Evolutionary conservation across 2,329 filamentous ascomycete genomes (phyloP).

Genomic region (Furcasterigmium sp.): DNA sequence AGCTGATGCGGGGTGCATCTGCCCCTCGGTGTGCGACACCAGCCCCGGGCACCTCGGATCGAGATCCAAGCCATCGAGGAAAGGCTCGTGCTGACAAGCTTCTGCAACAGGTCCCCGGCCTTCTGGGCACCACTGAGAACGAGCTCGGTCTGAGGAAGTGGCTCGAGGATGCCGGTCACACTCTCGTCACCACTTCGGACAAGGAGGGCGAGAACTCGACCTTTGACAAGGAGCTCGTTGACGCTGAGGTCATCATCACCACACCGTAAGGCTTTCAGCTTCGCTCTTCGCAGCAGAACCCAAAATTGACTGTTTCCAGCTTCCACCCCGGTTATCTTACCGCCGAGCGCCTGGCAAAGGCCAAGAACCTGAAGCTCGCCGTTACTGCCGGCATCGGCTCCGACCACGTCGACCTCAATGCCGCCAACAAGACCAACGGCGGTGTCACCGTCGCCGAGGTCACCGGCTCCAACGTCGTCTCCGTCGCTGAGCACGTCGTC

Average conservation of each 20-base stretch:
- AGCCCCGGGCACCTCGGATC: too few relatives aligned
- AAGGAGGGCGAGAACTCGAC: slow-evolving; percentile 92
- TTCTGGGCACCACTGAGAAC: slow-evolving; percentile 96
- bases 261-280: slow-evolving; percentile 65
- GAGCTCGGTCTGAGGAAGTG: slow-evolving; percentile 96
- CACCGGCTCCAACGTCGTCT: slow-evolving; percentile 96
- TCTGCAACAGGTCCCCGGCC: slow-evolving; percentile 59
- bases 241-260: slow-evolving; percentile 98
- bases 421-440: slow-evolving; percentile 97
- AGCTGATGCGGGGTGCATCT: slow-evolving; percentile 6
- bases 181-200: slow-evolving; percentile 92
- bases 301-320: slow-evolving; percentile 38
- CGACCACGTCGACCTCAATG: slow-evolving; percentile 95
- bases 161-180: slow-evolving; percentile 96
- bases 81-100: slow-evolving; percentile 2
- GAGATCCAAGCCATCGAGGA: too few relatives aligned
- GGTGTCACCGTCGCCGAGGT: slow-evolving; percentile 97
- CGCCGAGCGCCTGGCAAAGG: slow-evolving; percentile 90
- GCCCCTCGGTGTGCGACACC: too few relatives aligned
- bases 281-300: neutral
- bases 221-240: slow-evolving; percentile 93
- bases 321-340: slow-evolving; percentile 99
- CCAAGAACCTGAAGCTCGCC: slow-evolving; percentile 98
- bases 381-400: slow-evolving; percentile 97
- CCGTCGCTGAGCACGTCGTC: slow-evolving; percentile 96